Percentiles rank a stretch among this genome's conserved stretches.
These are phyloP conservation scores for Comarum palustre DNA, from an alignment of 306 rosid species.

Conservation along the genomic window DNA sequence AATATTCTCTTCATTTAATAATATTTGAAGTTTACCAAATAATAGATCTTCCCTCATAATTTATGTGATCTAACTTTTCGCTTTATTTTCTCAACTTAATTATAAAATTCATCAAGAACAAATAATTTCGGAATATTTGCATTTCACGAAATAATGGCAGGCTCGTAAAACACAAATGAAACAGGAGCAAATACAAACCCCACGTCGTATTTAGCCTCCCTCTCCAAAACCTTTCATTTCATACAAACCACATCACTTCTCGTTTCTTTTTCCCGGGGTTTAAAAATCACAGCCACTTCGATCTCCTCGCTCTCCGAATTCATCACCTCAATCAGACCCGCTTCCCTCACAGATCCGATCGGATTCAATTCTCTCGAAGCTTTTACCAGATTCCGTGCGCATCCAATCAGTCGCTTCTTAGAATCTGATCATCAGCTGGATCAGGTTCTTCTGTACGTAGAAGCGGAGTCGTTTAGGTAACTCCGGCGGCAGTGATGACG, in stretches of 20 bases:
- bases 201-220: background rate
- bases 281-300: background rate
- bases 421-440: conserved; percentile 7
- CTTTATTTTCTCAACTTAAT: too few species aligned
- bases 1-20: too few species aligned
- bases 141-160: background rate
- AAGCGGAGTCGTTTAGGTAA: background rate
- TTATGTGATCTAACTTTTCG: too few species aligned
- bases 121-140: background rate
- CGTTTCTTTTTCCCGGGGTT: conserved; percentile 22
- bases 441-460: background rate
- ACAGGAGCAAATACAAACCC: conserved; percentile 8
- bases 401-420: background rate
- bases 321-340: conserved; percentile 13
- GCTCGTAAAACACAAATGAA: conserved; percentile 6
- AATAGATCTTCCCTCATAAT: too few species aligned
- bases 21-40: too few species aligned
- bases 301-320: background rate
- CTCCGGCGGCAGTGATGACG: conserved; percentile 46
- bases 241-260: background rate
- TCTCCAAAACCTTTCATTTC: background rate
- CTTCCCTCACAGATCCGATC: conserved; percentile 31
- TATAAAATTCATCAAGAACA: too few species aligned
- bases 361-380: too few species aligned
- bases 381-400: background rate